Conservation (phyloP, 2,329 filamentous ascomycete genomes). For the Blastomyces emzantsi region DNA sequence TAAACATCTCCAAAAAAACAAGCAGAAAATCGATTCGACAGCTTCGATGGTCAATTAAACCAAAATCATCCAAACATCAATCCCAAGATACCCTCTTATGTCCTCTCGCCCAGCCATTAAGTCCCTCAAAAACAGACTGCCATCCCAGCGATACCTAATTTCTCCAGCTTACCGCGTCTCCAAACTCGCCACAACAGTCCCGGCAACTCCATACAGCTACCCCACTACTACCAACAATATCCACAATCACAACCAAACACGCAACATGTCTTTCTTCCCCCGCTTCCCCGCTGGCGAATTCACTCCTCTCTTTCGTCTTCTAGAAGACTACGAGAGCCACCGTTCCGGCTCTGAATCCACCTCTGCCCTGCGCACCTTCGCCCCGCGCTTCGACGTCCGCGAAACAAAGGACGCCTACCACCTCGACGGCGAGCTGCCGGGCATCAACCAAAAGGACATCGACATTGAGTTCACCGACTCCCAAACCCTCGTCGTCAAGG, state of each 20-base stretch:
- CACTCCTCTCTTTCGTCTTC: slow-evolving; percentile 34
- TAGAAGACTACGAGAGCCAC: slow-evolving; percentile 35
- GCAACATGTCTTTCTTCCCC: slow-evolving; percentile 35
- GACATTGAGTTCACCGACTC: slow-evolving; percentile 41
- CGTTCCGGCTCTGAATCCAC: slow-evolving; percentile 12
- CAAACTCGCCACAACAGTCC: neutral
- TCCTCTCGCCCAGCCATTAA: neutral
- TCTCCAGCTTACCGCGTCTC: neutral
- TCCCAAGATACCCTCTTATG: neutral
- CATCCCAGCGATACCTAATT: neutral
- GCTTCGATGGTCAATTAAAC: neutral
- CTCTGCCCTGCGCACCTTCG: slow-evolving; percentile 25
- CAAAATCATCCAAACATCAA: neutral
- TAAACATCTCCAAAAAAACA: neutral
- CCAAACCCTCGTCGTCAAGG: slow-evolving; percentile 38
- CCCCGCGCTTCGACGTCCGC: slow-evolving; percentile 38
- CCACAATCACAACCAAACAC: slow-evolving; percentile 11
- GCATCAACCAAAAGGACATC: slow-evolving; percentile 35
- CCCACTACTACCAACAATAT: neutral
- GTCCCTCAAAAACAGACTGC: neutral
- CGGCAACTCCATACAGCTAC: neutral
- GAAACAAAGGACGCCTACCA: slow-evolving; percentile 35
- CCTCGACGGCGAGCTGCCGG: slow-evolving; percentile 40
- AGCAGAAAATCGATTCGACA: neutral
- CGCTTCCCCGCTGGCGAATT: slow-evolving; percentile 29